A percentile compares a stretch with the other conserved stretches of the same genome.
These are phyloP conservation scores for Bipolaris cookei DNA, from an alignment of 2,329 filamentous ascomycete genomes.

Conservation along the genomic window DNA sequence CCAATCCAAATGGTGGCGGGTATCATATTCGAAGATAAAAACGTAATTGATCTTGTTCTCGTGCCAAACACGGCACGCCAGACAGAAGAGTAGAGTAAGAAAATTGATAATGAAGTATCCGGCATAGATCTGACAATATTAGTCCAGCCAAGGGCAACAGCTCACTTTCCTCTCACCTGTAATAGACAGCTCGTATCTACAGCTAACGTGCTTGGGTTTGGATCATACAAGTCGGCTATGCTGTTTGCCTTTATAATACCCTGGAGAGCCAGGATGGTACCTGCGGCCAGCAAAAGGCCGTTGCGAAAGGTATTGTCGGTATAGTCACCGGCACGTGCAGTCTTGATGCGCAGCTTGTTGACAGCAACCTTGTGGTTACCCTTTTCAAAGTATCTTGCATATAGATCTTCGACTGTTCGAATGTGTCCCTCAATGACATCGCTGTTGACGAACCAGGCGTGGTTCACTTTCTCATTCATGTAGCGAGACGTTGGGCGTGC, in stretches of 20 bases:
- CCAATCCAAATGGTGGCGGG: constrained; percentile 86
- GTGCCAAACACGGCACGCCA: constrained; percentile 85
- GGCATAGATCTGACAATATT: constrained; percentile 73
- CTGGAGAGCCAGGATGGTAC: constrained; percentile 53
- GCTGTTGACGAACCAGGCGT: constrained; percentile 89
- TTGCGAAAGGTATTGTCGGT: constrained; percentile 66
- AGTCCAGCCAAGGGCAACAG: constrained; percentile 57
- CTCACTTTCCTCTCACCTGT: constrained; percentile 61
- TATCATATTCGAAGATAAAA: constrained; percentile 97
- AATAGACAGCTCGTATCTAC: constrained; percentile 62
- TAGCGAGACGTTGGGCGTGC: constrained; percentile 79
- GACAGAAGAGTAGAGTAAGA: constrained; percentile 81
- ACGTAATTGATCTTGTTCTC: constrained; percentile 89
- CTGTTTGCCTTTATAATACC: constrained; percentile 50
- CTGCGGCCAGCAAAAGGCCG: constrained; percentile 55
- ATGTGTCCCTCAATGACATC: constrained; percentile 83
- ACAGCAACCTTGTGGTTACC: constrained; percentile 92
- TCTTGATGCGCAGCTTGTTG: constrained; percentile 80
- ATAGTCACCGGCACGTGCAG: constrained; percentile 64
- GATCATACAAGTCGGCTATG: constrained; percentile 32
- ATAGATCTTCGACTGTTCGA: constrained; percentile 83
- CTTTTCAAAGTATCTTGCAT: constrained; percentile 90
- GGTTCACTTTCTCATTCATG: constrained; percentile 90
- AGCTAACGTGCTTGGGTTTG: constrained; percentile 20
- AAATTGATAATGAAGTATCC: constrained; percentile 88